Percentiles rank a stretch among this genome's conserved stretches.
Evolutionary conservation across 2,329 filamentous ascomycete genomes (phyloP).

Genomic region (Fusarium abutilonis): DNA sequence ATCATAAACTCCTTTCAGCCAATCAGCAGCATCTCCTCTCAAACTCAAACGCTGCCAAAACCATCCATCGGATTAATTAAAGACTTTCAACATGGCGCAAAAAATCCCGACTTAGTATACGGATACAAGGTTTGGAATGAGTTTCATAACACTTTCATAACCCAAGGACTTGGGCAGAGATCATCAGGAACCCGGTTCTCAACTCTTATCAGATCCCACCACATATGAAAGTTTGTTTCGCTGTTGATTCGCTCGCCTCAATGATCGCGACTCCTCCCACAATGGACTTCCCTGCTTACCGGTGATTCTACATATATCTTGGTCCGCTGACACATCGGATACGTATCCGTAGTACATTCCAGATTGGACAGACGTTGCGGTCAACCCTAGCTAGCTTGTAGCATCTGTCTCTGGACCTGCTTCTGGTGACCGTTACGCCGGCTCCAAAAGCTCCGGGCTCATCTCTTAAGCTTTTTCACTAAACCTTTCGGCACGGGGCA

Average conservation of each 20-base stretch:
- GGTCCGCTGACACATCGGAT: slow-evolving; percentile 31
- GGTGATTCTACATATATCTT: slow-evolving; percentile 24
- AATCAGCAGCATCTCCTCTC: slow-evolving; percentile 26
- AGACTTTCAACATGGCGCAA: no score
- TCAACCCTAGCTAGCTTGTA: not conserved
- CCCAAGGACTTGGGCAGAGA: not conserved
- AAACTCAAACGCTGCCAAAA: slow-evolving; percentile 29
- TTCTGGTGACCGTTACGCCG: slow-evolving; percentile 6
- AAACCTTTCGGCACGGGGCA: not conserved
- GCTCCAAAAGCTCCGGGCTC: not conserved
- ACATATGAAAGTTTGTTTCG: not conserved
- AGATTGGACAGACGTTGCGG: not conserved
- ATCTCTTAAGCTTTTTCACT: slow-evolving; percentile 1
- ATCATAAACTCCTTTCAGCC: slow-evolving; percentile 16
- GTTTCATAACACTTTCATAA: not conserved
- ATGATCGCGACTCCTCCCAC: slow-evolving; percentile 8
- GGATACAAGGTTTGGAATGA: not conserved
- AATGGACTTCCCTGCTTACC: no score
- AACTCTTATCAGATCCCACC: slow-evolving; percentile 1
- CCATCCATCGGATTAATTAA: not conserved
- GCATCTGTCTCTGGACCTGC: slow-evolving; percentile 11
- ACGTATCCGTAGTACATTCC: not conserved
- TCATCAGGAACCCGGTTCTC: slow-evolving; percentile 6
- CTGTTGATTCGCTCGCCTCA: slow-evolving; percentile 29
- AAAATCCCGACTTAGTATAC: no score